Evolutionary conservation across 345 rosid species (phyloP), one percentile per base, ranked within the genome.

Genomic region (Aquilaria malaccensis): DNA sequence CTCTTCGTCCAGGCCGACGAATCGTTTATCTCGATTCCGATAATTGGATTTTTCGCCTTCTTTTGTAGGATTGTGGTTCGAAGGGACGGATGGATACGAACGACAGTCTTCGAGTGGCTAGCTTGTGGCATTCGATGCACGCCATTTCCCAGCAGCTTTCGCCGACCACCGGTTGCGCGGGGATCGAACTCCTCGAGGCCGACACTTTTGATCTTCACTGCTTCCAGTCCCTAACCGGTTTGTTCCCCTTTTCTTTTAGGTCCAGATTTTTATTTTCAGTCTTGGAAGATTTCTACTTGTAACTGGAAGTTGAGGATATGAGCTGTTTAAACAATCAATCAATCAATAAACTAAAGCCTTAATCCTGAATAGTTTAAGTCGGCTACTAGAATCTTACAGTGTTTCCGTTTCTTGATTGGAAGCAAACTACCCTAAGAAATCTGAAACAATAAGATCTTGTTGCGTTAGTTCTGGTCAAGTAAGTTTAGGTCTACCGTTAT

Each of bases 111-210:
- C 70, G 99, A 69, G 95, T 94, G 78, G 99, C 99, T n/a, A 87
- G 97, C 81, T 77, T 94, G 63, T 90, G 96, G 99, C 97, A 94
- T 70, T 94, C 97, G 9, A 94, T 94, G 99, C 97, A 94, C 73
- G 99, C 99, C 52, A 94, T 94, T 69, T 94, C 99, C 47, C 99
- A 94, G 78, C 99, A 94, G 79, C 74, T 94, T 58, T 94, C 99
- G 29, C 99, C 99, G 10, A 82, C 77, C 9, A 63, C 80, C 57
- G 97, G 95, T 4, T 90, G 99, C 73, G 64, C 81, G n/a, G 99
- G 99, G 61, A 90, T 94, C 33, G 96, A 94, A 69, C 93, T 94
- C 55, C 95, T 94, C 13, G 85, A 90, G 79, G 99, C 99, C 1
- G 97, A 94, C 32, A 85, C 94, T 3, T 94, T 94, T 66, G 96